Percentiles rank a stretch among this genome's conserved stretches.
Conservation (phyloP, 495 filamentous ascomycete species). For the Tuber melanosporum region DNA sequence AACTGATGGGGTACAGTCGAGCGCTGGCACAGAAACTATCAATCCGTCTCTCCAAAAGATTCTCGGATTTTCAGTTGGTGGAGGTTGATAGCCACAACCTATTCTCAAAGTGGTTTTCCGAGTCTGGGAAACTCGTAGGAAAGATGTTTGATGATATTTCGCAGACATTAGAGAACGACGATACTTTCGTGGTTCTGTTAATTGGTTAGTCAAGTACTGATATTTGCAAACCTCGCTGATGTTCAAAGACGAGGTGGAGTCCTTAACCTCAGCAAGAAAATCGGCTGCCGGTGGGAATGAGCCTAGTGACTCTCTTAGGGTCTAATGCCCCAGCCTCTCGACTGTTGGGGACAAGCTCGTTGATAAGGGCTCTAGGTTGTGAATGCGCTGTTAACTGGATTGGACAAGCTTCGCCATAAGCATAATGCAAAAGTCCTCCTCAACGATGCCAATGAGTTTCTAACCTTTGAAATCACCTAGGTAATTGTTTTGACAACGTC, state of each 20-base stretch:
- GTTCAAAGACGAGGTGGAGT: conserved; percentile 52
- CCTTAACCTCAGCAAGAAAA: conserved; percentile 48
- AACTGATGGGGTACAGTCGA: conserved; percentile 37
- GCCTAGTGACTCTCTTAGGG: conserved; percentile 48
- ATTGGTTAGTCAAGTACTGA: conserved; percentile 40
- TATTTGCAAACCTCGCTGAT: conserved; percentile 5
- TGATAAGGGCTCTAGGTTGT: conserved; percentile 30
- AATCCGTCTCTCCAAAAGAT: conserved; percentile 50
- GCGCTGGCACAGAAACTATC: conserved; percentile 54
- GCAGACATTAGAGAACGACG: conserved; percentile 46
- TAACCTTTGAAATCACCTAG: conserved; percentile 25
- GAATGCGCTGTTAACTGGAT: conserved; percentile 41
- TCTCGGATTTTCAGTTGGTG: conserved; percentile 46
- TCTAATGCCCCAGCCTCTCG: conserved; percentile 21
- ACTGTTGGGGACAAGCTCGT: background rate
- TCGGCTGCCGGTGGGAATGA: conserved; percentile 47
- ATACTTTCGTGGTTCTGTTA: conserved; percentile 49
- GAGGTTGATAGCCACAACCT: conserved; percentile 51
- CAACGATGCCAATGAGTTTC: background rate
- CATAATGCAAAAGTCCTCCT: conserved; percentile 25
- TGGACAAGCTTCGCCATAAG: conserved; percentile 44
- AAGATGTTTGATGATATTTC: conserved; percentile 50
- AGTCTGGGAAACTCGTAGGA: conserved; percentile 52
- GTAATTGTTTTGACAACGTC: conserved; percentile 41
- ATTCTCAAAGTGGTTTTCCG: conserved; percentile 52